Percentiles rank a stretch among this genome's conserved stretches.
Conservation (phyloP, 2,329 filamentous ascomycete species). For the Phaeosphaeriaceae sp. region DNA sequence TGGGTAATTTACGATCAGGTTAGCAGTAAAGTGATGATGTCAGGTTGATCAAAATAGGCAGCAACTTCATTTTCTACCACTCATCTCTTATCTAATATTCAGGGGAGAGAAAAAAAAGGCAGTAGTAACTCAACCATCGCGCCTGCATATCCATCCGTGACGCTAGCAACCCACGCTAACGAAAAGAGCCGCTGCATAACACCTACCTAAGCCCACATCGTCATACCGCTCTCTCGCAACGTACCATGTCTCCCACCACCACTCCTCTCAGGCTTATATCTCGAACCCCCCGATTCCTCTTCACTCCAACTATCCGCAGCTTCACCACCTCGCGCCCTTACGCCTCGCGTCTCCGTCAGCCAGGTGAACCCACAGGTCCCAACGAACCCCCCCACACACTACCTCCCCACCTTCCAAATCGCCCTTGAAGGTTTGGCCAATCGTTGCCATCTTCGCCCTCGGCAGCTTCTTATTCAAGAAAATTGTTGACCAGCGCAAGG, state of each 20-base stretch:
- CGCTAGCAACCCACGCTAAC: constrained; percentile 24
- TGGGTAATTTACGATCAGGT: not conserved
- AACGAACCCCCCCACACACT: constrained; percentile 48
- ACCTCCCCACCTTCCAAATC: constrained; percentile 46
- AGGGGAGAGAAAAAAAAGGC: constrained; percentile 3
- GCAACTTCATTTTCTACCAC: constrained; percentile 2
- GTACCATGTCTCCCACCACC: constrained; percentile 39
- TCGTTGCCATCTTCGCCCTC: constrained; percentile 55
- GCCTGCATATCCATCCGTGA: not conserved
- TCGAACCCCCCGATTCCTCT: constrained; percentile 12
- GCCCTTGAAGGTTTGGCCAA: constrained; percentile 52
- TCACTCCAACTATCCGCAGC: constrained; percentile 20
- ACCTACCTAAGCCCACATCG: constrained; percentile 24
- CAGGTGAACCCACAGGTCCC: constrained; percentile 43
- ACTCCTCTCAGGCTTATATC: constrained; percentile 15
- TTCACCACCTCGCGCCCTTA: constrained; percentile 31
- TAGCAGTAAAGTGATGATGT: no score
- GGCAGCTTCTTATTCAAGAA: constrained; percentile 56
- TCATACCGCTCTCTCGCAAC: constrained; percentile 30
- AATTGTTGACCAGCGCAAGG: constrained; percentile 54
- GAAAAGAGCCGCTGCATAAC: constrained; percentile 31
- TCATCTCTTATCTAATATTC: not conserved
- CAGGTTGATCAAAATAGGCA: no score
- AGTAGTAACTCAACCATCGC: not conserved
- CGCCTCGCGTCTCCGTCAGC: constrained; percentile 41